Base-by-base conservation (phyloP, 2,329 filamentous ascomycete species). In the Claviceps humidiphila region DNA sequence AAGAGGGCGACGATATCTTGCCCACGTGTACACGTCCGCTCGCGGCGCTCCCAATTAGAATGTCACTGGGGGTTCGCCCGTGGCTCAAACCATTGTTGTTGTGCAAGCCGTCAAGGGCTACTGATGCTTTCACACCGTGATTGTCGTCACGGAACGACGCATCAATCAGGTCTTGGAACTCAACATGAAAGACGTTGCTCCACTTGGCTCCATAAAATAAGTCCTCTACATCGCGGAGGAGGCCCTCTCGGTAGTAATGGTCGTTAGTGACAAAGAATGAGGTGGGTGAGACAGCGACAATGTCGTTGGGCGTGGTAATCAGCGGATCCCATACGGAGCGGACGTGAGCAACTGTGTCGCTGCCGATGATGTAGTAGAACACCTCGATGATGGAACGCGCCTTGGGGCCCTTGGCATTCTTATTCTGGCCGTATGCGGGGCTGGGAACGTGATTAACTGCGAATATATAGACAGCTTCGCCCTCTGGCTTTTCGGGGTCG, bases 211-310 rank as follows among this genome's bases (percentile, higher is more conserved):
- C 57, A 0, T 61, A 62, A 34, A 68, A 64, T 0, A 74, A 0
- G 38, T 75, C 71, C 56, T 83, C 80, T 0, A 80, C 1, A 0
- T 59, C 8, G 2, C 78, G 70, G 63, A 72, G 60, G 0, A 60
- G 5, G 0, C 79, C 78, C 1, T 74, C 69, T 0, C 67, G 70
- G 60, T 81, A 72, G 56, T 65, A 64, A 51, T 82, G 78, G 55
- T 83, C 80, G 55, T 83, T 83, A 0, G 78, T 82, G 5, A 82
- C 73, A 49, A 77, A 76, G 60, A 83, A 72, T 0, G 73, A 72
- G 13, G 58, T 65, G 0, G 74, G 70, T 0, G 67, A 73, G 4
- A 64, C 58, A 2, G 73, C 76, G 5, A 74, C 62, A 13, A 84
- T 63, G 55, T 84, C 80, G 55, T 83, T 83, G 1, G 80, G 80